A percentile compares a stretch with the other conserved stretches of the same genome.
phyloP scores from a whole-genome alignment of 257 asterid species.

The Anisodus acutangulus region DNA sequence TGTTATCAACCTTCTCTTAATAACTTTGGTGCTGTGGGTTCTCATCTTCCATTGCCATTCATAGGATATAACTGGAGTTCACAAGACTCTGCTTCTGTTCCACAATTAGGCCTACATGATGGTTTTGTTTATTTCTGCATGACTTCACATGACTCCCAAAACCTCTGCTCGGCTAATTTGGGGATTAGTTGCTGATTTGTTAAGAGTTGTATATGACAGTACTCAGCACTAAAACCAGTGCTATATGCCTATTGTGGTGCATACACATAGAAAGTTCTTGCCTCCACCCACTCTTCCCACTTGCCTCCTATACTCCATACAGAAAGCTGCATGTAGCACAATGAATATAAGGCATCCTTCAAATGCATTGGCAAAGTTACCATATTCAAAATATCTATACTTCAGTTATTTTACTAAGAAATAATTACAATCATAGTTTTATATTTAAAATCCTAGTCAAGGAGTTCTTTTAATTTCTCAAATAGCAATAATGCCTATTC shows the following conservation, averaged over 20 bases:
- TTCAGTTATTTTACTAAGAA: not conserved
- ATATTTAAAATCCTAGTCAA: no score
- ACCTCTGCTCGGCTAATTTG: not conserved
- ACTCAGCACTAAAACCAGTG: not conserved
- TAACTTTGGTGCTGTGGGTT: not conserved
- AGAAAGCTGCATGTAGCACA: not conserved
- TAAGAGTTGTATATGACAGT: not conserved
- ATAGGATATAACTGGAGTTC: not conserved
- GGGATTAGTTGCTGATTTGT: not conserved
- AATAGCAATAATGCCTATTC: not conserved
- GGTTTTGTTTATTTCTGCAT: not conserved
- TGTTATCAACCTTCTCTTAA: not conserved
- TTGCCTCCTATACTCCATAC: no score
- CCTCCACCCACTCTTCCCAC: not conserved
- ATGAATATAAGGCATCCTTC: not conserved
- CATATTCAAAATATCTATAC: not conserved
- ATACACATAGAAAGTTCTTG: not conserved
- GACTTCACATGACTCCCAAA: not conserved
- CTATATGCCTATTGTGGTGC: not conserved
- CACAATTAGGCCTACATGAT: not conserved
- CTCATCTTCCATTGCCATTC: not conserved
- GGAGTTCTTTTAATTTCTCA: no score
- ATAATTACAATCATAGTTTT: no score
- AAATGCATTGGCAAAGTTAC: not conserved
- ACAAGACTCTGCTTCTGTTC: not conserved